Percentiles rank a stretch among this genome's conserved stretches.
Conservation (phyloP, 495 filamentous ascomycete genomes). For the Apodospora peruviana region DNA sequence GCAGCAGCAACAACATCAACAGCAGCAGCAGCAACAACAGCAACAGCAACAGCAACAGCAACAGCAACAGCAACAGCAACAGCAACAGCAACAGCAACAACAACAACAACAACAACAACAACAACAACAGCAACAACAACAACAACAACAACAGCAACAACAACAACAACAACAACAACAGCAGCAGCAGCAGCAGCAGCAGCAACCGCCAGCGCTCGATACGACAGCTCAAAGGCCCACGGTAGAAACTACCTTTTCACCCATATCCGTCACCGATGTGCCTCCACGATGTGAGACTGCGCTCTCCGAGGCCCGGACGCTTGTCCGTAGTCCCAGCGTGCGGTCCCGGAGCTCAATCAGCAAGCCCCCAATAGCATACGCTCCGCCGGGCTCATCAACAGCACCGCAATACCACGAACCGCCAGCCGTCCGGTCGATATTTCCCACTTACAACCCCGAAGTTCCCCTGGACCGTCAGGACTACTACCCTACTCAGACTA, state of each 20-base stretch:
- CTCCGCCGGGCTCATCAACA: slow-evolving; percentile 18
- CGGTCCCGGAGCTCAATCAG: slow-evolving; percentile 43
- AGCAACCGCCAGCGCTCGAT: slow-evolving; percentile 9
- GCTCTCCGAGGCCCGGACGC: slow-evolving; percentile 45
- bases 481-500: slow-evolving; percentile 58
- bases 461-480: slow-evolving; percentile 61
- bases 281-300: slow-evolving; percentile 41
- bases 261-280: slow-evolving; percentile 26
- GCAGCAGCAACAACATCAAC: slow-evolving; percentile 8
- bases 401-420: slow-evolving; percentile 25
- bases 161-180: slow-evolving; percentile 10
- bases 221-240: slow-evolving; percentile 13
- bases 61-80: slow-evolving; percentile 8
- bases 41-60: slow-evolving; percentile 5
- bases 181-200: slow-evolving; percentile 4
- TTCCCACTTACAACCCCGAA: slow-evolving; percentile 75
- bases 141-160: slow-evolving; percentile 4
- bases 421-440: slow-evolving; percentile 53
- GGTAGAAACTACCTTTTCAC: slow-evolving; percentile 21
- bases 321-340: slow-evolving; percentile 42
- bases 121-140: slow-evolving; percentile 5
- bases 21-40: slow-evolving; percentile 7
- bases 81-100: slow-evolving; percentile 6
- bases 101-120: slow-evolving; percentile 7
- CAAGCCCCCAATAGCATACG: slow-evolving; percentile 35